Evolutionary conservation across 805 yeast genomes (phyloP), one percentile per base, ranked within the genome.

Genomic region (Debaryomyces maramus): DNA sequence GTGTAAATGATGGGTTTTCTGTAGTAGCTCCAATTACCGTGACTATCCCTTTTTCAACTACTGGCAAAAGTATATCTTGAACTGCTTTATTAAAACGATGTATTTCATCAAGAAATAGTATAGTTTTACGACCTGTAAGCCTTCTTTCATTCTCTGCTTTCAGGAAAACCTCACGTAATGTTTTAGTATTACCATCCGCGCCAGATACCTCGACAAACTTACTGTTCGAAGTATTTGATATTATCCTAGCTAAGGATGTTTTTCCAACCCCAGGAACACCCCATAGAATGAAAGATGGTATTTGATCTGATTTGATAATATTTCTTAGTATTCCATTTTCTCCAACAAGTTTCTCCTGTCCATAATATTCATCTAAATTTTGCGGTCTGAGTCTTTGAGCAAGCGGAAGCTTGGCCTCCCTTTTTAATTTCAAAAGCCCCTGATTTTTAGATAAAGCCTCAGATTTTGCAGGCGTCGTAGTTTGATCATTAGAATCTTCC

Each of bases 1-100:
- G 46, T 1, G 65, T 63, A 44, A 70, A 70, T 1, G 74, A 67
- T 1, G 75, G 75, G 56, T 93, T 93, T 57, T 93, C 99, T 0
- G 75, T 70, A 20, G 75, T 70, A 6, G 75, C 75, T 0, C 74
- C 75, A 15, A 70, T 58, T 1, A 70, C 64, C 0, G 71, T 67
- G 3, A 65, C 57, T 1, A 50, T 34, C 0, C 75, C 75, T 27
- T 60, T 61, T 39, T 70, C 75, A 5, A 70, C 58, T 10, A 65
- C 72, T 0, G 75, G 75, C 6, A 70, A 52, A 14, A 70, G 55
- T 19, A 67, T 41, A 44, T 70, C 75, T 40, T 70, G 75, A 7
- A 63, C 68, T 0, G 71, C 70, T 35, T 67, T 67, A 46, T 70
- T 69, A 51, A 65, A 68, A 24, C 75, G 47, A 45, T 70, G 75